Base-by-base conservation (phyloP, 805 yeast genomes). In the Wickerhamiella azymoides region DNA sequence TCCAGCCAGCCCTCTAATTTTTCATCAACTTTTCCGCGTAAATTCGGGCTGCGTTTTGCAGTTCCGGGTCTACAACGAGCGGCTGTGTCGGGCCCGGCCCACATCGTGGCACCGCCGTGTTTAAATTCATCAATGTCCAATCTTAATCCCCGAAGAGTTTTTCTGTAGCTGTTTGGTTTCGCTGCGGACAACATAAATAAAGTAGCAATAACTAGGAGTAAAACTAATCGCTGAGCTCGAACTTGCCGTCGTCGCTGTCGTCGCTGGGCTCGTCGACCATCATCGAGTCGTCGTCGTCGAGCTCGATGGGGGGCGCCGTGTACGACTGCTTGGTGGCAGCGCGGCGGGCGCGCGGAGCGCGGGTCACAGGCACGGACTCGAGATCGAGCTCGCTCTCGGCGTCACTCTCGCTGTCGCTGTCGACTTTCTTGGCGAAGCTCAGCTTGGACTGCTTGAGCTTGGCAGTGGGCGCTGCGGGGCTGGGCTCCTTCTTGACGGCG, bases 111-210 rank as follows among this genome's bases (percentile, higher is more conserved):
- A 38, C 30, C 9, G 33, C 41, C 28, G 41, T 39, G 47, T 48
- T 44, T 27, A 41, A 37, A 33, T 11, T 21, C 49, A 53, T 35
- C 8, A 43, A 50, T 32, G 57, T 54, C 57, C 57, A 53, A 54
- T 53, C 39, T 49, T 54, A 54, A 54, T 54, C 57, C 54, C 57
- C 57, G 57, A 46, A 56, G 50, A 37, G 30, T 43, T 52, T 46
- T 33, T 25, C 47, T 14, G 51, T 54, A 53, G 49, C 40, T 45
- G 37, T 51, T 40, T 54, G 57, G 57, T 50, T 54, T 54, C 57
- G 52, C 18, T 52, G 57, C 56, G 57, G 57, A 54, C 57, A 11
- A 54, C 57, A 54, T 49, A 7, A 14, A 3, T 11, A 18, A 11
- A 19, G 9, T 19, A 9, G 5, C 5, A 16, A 10, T 8, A 36